Evolutionary conservation across 495 filamentous ascomycete genomes (phyloP).

Genomic region (Penicillium canescens): DNA sequence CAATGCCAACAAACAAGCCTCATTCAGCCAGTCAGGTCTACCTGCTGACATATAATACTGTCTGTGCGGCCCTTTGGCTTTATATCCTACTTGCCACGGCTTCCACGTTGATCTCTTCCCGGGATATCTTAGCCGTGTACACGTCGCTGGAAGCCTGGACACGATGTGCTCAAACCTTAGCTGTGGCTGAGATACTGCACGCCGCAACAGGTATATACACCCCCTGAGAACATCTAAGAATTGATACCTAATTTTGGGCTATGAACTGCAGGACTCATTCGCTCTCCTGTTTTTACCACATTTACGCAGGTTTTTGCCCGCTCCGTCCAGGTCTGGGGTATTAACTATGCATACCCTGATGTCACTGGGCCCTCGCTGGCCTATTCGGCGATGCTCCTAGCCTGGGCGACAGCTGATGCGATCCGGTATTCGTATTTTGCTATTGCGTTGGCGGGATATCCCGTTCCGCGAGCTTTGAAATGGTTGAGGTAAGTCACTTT

Average conservation of each 20-base stretch:
- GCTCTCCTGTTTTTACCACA: slow-evolving; percentile 53
- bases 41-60: slow-evolving; percentile 72
- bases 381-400: slow-evolving; percentile 51
- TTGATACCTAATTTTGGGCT: slow-evolving; percentile 1
- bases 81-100: slow-evolving; percentile 33
- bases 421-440: slow-evolving; percentile 56
- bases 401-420: slow-evolving; percentile 52
- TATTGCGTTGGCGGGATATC: slow-evolving; percentile 25
- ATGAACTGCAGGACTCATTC: slow-evolving; percentile 41
- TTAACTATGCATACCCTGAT: slow-evolving; percentile 42
- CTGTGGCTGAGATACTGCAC: slow-evolving; percentile 32
- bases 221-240: slow-evolving; percentile 9
- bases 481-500: slow-evolving; percentile 38
- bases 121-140: slow-evolving; percentile 19
- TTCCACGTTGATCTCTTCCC: slow-evolving; percentile 4
- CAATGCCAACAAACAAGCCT: not conserved
- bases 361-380: slow-evolving; percentile 29
- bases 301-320: slow-evolving; percentile 54
- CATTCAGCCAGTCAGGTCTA: slow-evolving; percentile 38
- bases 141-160: slow-evolving; percentile 29
- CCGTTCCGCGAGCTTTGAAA: slow-evolving; percentile 34
- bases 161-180: slow-evolving; percentile 31
- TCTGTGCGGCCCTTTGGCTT: slow-evolving; percentile 67
- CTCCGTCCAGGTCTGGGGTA: slow-evolving; percentile 54
- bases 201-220: slow-evolving; percentile 48